A percentile compares a stretch with the other conserved stretches of the same genome.
phyloP scores from a whole-genome alignment of 148 eudicot genomes.

The Rhododendron molle region DNA sequence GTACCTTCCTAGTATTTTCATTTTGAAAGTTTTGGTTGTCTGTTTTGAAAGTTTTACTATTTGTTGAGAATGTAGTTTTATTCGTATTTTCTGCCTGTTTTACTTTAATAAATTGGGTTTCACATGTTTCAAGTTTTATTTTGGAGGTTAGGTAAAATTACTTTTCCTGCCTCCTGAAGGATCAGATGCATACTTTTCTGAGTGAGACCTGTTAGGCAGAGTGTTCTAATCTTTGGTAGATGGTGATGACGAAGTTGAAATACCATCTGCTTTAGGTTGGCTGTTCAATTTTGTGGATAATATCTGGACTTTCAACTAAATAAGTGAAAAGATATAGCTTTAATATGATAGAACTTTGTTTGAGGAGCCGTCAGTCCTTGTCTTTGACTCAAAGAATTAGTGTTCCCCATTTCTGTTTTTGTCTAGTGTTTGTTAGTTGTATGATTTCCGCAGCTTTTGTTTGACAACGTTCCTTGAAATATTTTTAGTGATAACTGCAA shows the following conservation, averaged over 20 bases:
- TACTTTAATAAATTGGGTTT: background rate
- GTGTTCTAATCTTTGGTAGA: background rate
- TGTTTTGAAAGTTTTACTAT: background rate
- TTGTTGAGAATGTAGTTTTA: background rate
- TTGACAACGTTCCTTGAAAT: background rate
- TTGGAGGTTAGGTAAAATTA: background rate
- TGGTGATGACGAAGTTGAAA: background rate
- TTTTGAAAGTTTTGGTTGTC: background rate
- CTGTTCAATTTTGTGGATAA: background rate
- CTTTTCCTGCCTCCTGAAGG: background rate
- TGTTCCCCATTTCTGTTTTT: background rate
- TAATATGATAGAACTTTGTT: background rate
- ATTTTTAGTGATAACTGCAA: constrained; percentile 7
- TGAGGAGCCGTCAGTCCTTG: constrained; percentile 3
- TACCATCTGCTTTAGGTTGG: background rate
- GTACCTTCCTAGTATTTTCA: background rate
- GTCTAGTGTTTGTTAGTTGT: background rate
- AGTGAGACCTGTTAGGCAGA: background rate
- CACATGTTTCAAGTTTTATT: background rate
- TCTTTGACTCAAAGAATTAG: background rate
- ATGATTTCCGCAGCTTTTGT: background rate
- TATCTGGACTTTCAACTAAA: background rate
- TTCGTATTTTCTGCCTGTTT: background rate
- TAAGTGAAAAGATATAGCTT: background rate
- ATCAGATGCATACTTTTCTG: background rate